These are phyloP conservation scores for Tephrocybe sp. DNA, from an alignment of 768 basidiomycete genomes.

Conservation along the genomic window DNA sequence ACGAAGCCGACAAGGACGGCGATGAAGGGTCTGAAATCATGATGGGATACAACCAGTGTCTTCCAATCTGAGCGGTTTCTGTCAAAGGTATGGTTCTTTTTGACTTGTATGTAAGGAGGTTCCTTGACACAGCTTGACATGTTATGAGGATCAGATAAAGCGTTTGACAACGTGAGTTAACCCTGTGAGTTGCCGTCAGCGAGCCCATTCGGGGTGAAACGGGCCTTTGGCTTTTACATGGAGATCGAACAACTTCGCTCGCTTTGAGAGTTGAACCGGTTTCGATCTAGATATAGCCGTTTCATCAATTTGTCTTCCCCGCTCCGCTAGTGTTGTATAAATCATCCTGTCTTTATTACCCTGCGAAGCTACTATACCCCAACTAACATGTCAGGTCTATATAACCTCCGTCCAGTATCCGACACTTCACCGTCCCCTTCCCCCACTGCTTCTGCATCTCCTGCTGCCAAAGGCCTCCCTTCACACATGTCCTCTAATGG, in stretches of 20 bases:
- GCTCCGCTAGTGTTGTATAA: conserved; percentile 26
- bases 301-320: conserved; percentile 29
- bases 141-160: conserved; percentile 20
- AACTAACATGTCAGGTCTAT: conserved; percentile 24
- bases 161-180: conserved; percentile 22
- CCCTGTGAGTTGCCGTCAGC: conserved; percentile 25
- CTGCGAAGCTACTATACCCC: conserved; percentile 17
- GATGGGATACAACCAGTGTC: conserved; percentile 15
- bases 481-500: conserved; percentile 31
- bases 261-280: conserved; percentile 30
- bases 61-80: conserved; percentile 41
- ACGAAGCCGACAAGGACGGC: conserved; percentile 30
- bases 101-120: conserved; percentile 17
- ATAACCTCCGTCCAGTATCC: conserved; percentile 59
- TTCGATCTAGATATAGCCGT: conserved; percentile 29
- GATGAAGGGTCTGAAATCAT: conserved; percentile 18
- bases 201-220: conserved; percentile 21
- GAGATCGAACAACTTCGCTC: conserved; percentile 20
- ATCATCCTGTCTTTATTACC: conserved; percentile 17
- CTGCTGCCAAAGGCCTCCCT: conserved; percentile 29
- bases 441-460: conserved; percentile 46
- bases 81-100: conserved; percentile 28
- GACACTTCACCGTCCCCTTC: conserved; percentile 51
- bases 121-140: conserved; percentile 13
- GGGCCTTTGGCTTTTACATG: conserved; percentile 13